Evolutionary conservation across 176 grass and related monocot genomes (phyloP), one percentile per base, ranked within the genome.

Genomic region (Juncus effusus): DNA sequence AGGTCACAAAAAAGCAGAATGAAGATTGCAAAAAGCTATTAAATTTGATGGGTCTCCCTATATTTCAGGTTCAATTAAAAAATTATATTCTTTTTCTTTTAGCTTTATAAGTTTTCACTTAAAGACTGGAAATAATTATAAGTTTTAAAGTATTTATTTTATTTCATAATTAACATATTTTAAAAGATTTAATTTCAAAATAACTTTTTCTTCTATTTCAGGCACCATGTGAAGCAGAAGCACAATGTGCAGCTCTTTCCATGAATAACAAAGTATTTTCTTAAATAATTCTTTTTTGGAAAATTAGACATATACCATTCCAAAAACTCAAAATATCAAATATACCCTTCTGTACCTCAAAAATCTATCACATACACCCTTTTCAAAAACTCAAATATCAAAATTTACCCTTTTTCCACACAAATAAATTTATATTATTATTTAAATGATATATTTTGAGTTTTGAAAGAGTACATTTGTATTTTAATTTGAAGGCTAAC

Each of bases 181-280:
- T 11, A 42, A 44, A 62, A 10, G 15, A 16, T 55, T 4, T 4
- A 57, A 10, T 56, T 9, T 54, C 45, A 55, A 6, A 19, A 10
- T 55, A 70, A 38, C 9, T 68, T 4, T 63, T 42, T 13, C 12
- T 60, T 28, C 40, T 70, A 40, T 73, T 72, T 14, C 75, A 96
- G 93, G 93, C 93, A 84, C 93, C 88, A 76, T 61, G 77, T 69
- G 93, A 97, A 76, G 93, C 85, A 73, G 88, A 97, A 80, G 88
- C 88, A 51, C 78, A 92, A 68, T 97, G 93, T 62, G 93, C 88
- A 82, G 57, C 80, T 67, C 93, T 97, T 74, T 97, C 87, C 81
- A 73, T 69, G 66, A 91, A 84, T 72, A 80, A 85, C 60, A 87
- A 83, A 76, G 93, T 77, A 79, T 40, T 16, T 58, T 14, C 10